Base-by-base conservation (phyloP, 139 green algal species). In the Trebouxia sp. region DNA sequence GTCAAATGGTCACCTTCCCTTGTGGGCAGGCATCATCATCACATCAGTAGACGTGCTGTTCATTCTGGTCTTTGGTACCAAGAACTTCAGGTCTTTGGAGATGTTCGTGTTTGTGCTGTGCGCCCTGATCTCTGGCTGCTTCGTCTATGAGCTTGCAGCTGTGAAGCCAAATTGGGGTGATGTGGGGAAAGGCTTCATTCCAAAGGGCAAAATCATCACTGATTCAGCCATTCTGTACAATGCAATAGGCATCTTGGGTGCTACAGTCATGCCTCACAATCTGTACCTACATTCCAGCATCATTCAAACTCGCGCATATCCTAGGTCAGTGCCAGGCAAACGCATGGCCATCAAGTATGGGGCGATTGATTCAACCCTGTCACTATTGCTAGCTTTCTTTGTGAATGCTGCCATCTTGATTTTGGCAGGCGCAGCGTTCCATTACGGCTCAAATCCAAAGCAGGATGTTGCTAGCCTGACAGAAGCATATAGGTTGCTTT, bases 371-470 rank as follows among this genome's bases (percentile, higher is more conserved):
- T 88, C 78, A 24, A 84, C 74, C 30, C n/a, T 92, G 1, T 88
- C 83, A 1, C 85, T 94, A 10, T 30, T 78, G 17, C 28, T 91
- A 38, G 91, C 91, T 14, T 92, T 94, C 74, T 86, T 93, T 45
- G 85, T 94, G 65, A 94, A 94, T 74, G 85, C 85, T 15, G 51
- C 88, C 66, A 92, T 94, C 65, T 83, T 94, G 0, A 88, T 94
- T 39, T 78, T 94, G 37, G 81, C 89, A 26, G 89, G 65, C 45
- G 86, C 86, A 1, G 83, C 89, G 3, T 93, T 93, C 53, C 83
- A 89, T 51, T 91, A 88, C 47, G 41, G 48, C 28, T 22, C 77
- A 6, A 45, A 66, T 17, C 41, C 41, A 0, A 77, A 55, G 14
- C 41, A 17, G 26, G 24, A 9, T 77, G n/a, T 51, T 56, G 69